Percentiles rank a stretch among this genome's conserved stretches.
Evolutionary conservation across 345 rosid species (phyloP).

Genomic region (Clarkia xantiana): DNA sequence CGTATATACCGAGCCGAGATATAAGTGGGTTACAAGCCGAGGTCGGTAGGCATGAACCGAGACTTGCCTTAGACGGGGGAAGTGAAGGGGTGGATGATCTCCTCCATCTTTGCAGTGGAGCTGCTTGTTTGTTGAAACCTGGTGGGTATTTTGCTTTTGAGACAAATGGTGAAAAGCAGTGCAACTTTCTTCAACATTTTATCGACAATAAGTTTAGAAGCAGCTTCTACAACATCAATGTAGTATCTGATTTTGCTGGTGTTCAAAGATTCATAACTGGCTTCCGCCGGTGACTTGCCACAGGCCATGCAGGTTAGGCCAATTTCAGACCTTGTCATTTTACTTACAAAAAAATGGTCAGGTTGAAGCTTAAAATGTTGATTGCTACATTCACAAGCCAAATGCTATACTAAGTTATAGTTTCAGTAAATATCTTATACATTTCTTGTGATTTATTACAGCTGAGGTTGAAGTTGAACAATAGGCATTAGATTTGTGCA

Average conservation of each 20-base stretch:
- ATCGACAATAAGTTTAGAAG: slow-evolving; percentile 20
- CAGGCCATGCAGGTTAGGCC: too few species aligned
- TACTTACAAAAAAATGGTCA: too few species aligned
- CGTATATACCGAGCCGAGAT: slow-evolving; percentile 65
- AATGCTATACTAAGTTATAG: too few species aligned
- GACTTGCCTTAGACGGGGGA: slow-evolving; percentile 85
- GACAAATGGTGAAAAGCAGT: slow-evolving; percentile 78
- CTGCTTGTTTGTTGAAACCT: slow-evolving; percentile 51
- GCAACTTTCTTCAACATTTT: slow-evolving; percentile 49
- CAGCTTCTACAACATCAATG: slow-evolving; percentile 34
- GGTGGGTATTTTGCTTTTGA: slow-evolving; percentile 84
- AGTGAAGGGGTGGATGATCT: slow-evolving; percentile 52
- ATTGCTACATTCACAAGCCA: too few species aligned
- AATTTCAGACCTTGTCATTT: too few species aligned
- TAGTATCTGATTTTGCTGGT: slow-evolving; percentile 62
- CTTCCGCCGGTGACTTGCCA: slow-evolving; percentile 16
- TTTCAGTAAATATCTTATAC: too few species aligned
- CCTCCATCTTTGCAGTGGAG: slow-evolving; percentile 49
- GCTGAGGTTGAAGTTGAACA: too few species aligned
- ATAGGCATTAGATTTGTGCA: too few species aligned
- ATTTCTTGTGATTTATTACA: too few species aligned
- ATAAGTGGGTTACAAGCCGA: slow-evolving; percentile 68
- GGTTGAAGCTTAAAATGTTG: too few species aligned
- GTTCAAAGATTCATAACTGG: slow-evolving; percentile 54
- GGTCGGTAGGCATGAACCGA: slow-evolving; percentile 83